Conservation (phyloP, 305 asterid genomes). For the Andrographis paniculata region DNA sequence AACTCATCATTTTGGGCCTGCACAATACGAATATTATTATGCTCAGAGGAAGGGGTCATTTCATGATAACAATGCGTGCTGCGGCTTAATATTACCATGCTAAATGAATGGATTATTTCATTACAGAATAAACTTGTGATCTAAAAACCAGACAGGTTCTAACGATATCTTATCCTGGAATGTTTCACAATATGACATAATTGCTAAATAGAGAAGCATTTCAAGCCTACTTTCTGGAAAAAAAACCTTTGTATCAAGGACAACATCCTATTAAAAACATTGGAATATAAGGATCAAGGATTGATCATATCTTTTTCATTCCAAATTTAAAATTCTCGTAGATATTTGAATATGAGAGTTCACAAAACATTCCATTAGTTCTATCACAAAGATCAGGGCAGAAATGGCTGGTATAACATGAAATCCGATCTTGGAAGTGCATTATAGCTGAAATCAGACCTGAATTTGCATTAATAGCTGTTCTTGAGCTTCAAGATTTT, state of each 20-base stretch:
- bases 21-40: slow-evolving; percentile 8
- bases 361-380: no score
- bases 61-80: no score
- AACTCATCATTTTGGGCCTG: slow-evolving; percentile 88
- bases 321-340: no score
- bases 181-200: neutral
- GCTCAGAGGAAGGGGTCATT: slow-evolving; percentile 10
- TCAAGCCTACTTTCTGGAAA: slow-evolving; percentile 2
- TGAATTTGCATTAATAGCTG: slow-evolving; percentile 77
- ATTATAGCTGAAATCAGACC: slow-evolving; percentile 36
- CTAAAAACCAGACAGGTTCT: neutral
- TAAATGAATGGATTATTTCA: neutral
- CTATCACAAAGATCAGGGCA: no score
- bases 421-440: slow-evolving; percentile 2
- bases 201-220: slow-evolving; percentile 4
- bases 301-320: no score
- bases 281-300: no score
- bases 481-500: slow-evolving; percentile 79
- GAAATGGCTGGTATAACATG: neutral
- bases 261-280: neutral
- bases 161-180: slow-evolving; percentile 7
- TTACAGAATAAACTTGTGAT: slow-evolving; percentile 8
- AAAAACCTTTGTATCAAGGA: slow-evolving; percentile 8
- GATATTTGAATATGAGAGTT: no score
- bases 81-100: no score